phyloP scores from a whole-genome alignment of 768 basidiomycete species.

The Zangia roseola region DNA sequence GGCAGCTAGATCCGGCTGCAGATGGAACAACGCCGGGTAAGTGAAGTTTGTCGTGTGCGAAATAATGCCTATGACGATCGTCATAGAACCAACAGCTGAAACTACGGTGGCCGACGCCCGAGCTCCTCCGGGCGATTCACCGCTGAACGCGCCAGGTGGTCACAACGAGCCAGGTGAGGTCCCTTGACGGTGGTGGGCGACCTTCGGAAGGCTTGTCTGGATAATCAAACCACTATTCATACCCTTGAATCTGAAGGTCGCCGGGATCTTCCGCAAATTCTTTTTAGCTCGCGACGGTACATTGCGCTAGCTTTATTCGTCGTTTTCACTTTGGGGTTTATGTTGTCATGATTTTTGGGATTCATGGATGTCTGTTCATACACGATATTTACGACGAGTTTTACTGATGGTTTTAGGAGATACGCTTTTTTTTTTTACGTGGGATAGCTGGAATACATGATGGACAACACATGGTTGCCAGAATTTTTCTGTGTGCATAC shows the following conservation, averaged over 20 bases:
- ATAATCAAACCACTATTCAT: slow-evolving; percentile 40
- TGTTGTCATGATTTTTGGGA: slow-evolving; percentile 20
- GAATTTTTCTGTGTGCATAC: slow-evolving; percentile 5
- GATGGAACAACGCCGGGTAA: slow-evolving; percentile 11
- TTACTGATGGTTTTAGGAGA: not conserved
- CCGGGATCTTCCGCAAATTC: slow-evolving; percentile 45
- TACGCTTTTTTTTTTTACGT: slow-evolving; percentile 12
- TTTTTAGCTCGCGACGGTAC: slow-evolving; percentile 29
- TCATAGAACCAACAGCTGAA: slow-evolving; percentile 16
- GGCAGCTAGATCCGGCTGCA: not conserved
- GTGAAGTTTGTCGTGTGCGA: slow-evolving; percentile 6
- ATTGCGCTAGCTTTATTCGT: slow-evolving; percentile 26
- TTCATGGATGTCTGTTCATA: slow-evolving; percentile 10
- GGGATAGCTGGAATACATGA: slow-evolving; percentile 10
- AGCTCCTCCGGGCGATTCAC: slow-evolving; percentile 5
- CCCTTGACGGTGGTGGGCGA: slow-evolving; percentile 52
- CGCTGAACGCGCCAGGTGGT: slow-evolving; percentile 8
- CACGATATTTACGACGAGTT: slow-evolving; percentile 12
- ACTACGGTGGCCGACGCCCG: not conserved
- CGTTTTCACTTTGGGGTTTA: slow-evolving; percentile 22
- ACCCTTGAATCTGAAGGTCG: slow-evolving; percentile 47
- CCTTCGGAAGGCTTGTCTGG: slow-evolving; percentile 44
- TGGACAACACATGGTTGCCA: slow-evolving; percentile 15
- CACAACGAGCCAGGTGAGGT: slow-evolving; percentile 16
- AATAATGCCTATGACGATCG: slow-evolving; percentile 3